These are phyloP conservation scores for Coemansia sp. DNA, from an alignment of 192 early-diverging fungal species.

Conservation along the genomic window DNA sequence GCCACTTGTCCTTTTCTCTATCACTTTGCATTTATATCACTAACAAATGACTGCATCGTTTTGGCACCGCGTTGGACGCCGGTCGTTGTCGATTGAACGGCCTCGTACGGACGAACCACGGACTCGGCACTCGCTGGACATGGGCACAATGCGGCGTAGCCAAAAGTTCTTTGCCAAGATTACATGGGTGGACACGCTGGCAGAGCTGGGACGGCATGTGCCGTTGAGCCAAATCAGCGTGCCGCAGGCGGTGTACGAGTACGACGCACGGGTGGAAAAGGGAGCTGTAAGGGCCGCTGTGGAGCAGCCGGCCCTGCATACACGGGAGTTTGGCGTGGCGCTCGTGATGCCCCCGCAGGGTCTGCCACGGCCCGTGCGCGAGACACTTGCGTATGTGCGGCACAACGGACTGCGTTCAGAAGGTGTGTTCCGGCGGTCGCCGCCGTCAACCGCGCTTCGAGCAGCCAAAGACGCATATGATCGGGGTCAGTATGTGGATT, in stretches of 20 bases:
- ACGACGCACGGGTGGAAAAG: slow-evolving; percentile 10
- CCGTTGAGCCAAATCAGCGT: slow-evolving; percentile 72
- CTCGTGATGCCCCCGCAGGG: slow-evolving; percentile 60
- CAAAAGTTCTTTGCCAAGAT: slow-evolving; percentile 90
- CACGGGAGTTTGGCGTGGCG: slow-evolving; percentile 66
- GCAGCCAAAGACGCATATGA: slow-evolving; percentile 48
- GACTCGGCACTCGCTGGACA: slow-evolving; percentile 6
- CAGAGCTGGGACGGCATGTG: slow-evolving; percentile 64
- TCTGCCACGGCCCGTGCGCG: slow-evolving; percentile 66
- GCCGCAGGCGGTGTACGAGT: slow-evolving; percentile 56
- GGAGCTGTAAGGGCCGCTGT: not conserved
- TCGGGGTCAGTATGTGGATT: slow-evolving; percentile 53
- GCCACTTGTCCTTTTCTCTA: not conserved
- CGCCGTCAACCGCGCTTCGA: slow-evolving; percentile 65
- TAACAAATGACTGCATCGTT: not conserved
- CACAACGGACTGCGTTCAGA: slow-evolving; percentile 69
- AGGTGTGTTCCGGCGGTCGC: slow-evolving; percentile 86
- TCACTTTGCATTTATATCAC: not conserved
- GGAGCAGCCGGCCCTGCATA: not conserved
- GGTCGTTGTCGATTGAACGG: slow-evolving; percentile 1
- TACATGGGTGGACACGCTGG: slow-evolving; percentile 73
- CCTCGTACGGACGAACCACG: not conserved
- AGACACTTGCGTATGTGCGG: slow-evolving; percentile 67
- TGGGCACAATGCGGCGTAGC: slow-evolving; percentile 48
- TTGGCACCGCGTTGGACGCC: slow-evolving; percentile 1